Base-by-base conservation (phyloP, 1,284 basidiomycete species). In the Uromyces viciae-fabae region DNA sequence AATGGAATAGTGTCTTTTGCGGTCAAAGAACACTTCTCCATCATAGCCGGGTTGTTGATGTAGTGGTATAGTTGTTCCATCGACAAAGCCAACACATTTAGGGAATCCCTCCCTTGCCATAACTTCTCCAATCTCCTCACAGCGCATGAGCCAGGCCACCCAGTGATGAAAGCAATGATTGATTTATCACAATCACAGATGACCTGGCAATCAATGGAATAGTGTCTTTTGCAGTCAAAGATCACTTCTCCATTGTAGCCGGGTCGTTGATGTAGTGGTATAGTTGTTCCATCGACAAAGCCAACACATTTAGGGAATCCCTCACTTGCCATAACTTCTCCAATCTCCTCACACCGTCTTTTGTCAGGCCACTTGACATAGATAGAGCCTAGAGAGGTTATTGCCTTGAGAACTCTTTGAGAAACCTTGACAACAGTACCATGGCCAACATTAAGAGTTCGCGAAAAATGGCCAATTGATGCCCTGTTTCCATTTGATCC, bases 21-120 rank as follows among this genome's bases (percentile, higher is more conserved):
- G 68, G 25, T 71, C 68, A 49, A 71, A 71, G 40, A 38, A 71
- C 5, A 71, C 40, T 31, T 71, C 68, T n/a, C 68, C 68, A 28
- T 71, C 68, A 42, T 42, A n/a, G 8, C 33, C 8, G 3, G 68
- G 68, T 15, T 31, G 33, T 31, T 71, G 68, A 42, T 71, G 43
- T 5, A 71, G n/a, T 5, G 68, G 68, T 17, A 71, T 42, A 4
- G 68, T 71, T 42, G 68, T 71, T 19, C 68, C 68, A 42, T 71
- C 38, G 25, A 71, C 40, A 40, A 71, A 71, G n/a, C n/a, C n/a
- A n/a, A n/a, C n/a, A n/a, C n/a, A n/a, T n/a, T n/a, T n/a, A n/a
- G n/a, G n/a, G n/a, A 64, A 64, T 4, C 62, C 62, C 36, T 64
- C 62, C 5, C 3, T 19, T 33, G 25, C 22, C 62, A 64, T 64